Percentiles rank a stretch among this genome's conserved stretches.
phyloP scores from a whole-genome alignment of 495 filamentous ascomycete species.

The Clavariopsis aquatica region DNA sequence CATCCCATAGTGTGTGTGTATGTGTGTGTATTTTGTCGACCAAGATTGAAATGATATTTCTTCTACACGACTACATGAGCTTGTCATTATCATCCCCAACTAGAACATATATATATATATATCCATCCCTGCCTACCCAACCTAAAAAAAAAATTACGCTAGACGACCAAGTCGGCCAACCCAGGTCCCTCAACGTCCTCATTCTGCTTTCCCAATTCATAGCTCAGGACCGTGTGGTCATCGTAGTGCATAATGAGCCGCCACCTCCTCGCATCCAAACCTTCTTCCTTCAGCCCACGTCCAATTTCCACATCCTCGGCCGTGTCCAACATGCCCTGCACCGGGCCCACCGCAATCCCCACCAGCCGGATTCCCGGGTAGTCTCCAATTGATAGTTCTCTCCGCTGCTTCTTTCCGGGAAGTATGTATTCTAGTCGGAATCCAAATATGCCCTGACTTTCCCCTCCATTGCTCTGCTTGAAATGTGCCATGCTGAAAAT shows the following conservation, averaged over 20 bases:
- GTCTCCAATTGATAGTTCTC: constrained; percentile 43
- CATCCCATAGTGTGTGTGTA: no score
- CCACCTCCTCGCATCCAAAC: constrained; percentile 51
- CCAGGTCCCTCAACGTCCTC: neutral
- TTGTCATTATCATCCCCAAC: no score
- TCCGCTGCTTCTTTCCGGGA: constrained; percentile 48
- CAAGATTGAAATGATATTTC: no score
- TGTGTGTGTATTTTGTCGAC: no score
- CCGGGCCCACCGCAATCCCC: constrained; percentile 60
- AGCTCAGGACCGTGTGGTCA: constrained; percentile 77
- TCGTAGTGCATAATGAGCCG: constrained; percentile 74
- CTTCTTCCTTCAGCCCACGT: constrained; percentile 28
- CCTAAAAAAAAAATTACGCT: no score
- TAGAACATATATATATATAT: no score
- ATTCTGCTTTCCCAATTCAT: constrained; percentile 59
- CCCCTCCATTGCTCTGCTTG: constrained; percentile 33
- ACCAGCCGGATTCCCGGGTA: constrained; percentile 46
- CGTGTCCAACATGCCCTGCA: constrained; percentile 55
- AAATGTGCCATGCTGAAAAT: constrained; percentile 67
- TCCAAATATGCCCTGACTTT: constrained; percentile 42
- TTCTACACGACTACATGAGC: no score
- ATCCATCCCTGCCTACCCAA: no score
- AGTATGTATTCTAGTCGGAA: constrained; percentile 54
- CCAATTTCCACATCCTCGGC: constrained; percentile 34
- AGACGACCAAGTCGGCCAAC: constrained; percentile 37